Evolutionary conservation across 2,329 filamentous ascomycete species (phyloP), one percentile per base, ranked within the genome.

Genomic region (Massarina eburnea): DNA sequence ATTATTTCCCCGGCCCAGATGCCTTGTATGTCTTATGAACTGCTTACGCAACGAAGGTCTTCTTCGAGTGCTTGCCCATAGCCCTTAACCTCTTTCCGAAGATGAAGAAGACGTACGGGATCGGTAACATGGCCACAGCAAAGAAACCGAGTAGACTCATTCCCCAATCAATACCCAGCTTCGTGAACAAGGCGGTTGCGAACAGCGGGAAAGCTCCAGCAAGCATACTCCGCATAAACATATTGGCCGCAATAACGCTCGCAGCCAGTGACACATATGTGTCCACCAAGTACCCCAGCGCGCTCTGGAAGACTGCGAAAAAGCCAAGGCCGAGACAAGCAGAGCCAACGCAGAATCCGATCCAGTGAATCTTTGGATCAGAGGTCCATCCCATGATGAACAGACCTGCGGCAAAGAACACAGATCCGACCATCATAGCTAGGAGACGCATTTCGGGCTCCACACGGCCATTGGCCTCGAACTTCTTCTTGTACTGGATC

Each of bases 271-370:
- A 53, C 40, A 68, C 62, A 46, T 74, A 76, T 21, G 63, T 82
- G 61, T 91, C 87, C 48, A 91, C 83, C 6, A 91, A 80, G 67
- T 90, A 91, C 73, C 90, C 91, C 45, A 91, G 73, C 5, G 84
- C 77, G 56, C 88, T 85, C 20, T 91, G 80, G 76, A 91, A 91
- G 64, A 91, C 89, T 30, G 84, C 84, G 73, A 90, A 84, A 58
- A 91, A 82, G 9, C 88, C 87, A 42, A 90, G 85, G 6, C 88
- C 88, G 35, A 81, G 73, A 41, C 81, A 80, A 1, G 73, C 73
- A 3, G 78, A 69, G 1, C 79, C 81, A 37, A 82, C 71, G 36
- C 76, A 71, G 1, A 80, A 77, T 1, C 45, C 75, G 40, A 80
- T 74, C 79, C 80, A 82, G 48, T 71, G 74, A 10, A 78, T 71